Percentiles rank a stretch among this genome's conserved stretches.
Evolutionary conservation across 805 yeast genomes (phyloP).

Genomic region (Candida railenensis): DNA sequence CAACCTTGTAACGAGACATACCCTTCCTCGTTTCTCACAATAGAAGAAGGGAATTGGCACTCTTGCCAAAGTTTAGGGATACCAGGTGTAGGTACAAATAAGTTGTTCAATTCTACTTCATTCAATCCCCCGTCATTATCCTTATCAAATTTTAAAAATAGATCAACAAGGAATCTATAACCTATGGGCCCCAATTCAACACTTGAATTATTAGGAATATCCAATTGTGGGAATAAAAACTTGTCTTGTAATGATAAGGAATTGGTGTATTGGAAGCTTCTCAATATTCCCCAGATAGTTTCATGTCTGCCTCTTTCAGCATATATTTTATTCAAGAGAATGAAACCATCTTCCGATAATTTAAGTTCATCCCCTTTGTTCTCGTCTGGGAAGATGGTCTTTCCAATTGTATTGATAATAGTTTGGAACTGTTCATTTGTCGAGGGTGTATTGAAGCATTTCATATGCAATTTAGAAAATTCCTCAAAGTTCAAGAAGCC

Average conservation of each 20-base stretch:
- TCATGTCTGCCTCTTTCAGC: constrained; percentile 95
- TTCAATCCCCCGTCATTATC: constrained; percentile 97
- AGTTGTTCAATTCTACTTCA: constrained; percentile 61
- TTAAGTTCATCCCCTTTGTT: constrained; percentile 43
- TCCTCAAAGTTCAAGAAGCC: constrained; percentile 75
- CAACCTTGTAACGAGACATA: constrained; percentile 94
- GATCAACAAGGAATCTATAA: constrained; percentile 85
- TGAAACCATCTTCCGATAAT: constrained; percentile 70
- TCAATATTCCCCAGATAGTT: constrained; percentile 91
- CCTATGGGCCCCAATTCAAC: constrained; percentile 94
- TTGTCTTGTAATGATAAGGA: constrained; percentile 81
- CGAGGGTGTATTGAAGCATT: constrained; percentile 54
- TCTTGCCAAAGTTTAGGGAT: constrained; percentile 85
- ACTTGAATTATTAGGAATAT: constrained; percentile 69
- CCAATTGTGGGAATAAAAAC: constrained; percentile 75
- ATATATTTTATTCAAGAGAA: constrained; percentile 73
- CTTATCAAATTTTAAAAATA: constrained; percentile 82
- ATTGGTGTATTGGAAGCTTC: constrained; percentile 89
- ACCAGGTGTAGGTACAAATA: constrained; percentile 92
- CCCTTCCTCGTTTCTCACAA: constrained; percentile 88
- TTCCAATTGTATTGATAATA: constrained; percentile 32
- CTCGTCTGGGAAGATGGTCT: constrained; percentile 27
- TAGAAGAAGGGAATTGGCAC: constrained; percentile 79
- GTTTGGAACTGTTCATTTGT: constrained; percentile 34
- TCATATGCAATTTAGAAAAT: constrained; percentile 63